These are phyloP conservation scores for Dryadomyces sulphureus DNA, from an alignment of 2,329 filamentous ascomycete genomes.

Conservation along the genomic window DNA sequence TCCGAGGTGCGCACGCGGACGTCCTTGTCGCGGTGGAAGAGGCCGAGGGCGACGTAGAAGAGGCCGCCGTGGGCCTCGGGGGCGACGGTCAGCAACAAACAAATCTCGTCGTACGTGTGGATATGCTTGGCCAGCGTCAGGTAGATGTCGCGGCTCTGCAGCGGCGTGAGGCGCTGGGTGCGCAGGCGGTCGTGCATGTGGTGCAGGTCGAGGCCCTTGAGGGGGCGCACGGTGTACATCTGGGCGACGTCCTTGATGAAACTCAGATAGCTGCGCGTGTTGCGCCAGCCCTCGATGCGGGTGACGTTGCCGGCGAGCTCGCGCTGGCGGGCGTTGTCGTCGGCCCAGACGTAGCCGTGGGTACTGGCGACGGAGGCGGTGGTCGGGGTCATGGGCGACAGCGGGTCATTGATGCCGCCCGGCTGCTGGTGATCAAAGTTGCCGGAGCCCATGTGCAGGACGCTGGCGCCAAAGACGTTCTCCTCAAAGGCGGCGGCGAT, in stretches of 20 bases:
- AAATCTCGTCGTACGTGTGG: conserved; percentile 71
- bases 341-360: conserved; percentile 91
- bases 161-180: conserved; percentile 60
- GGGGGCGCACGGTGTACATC: conserved; percentile 47
- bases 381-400: not conserved
- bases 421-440: conserved; percentile 39
- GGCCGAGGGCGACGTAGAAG: conserved; percentile 78
- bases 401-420: conserved; percentile 19
- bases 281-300: conserved; percentile 92
- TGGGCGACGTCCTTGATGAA: conserved; percentile 71
- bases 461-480: conserved; percentile 82
- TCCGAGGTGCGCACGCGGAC: conserved; percentile 67
- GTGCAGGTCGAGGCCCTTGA: conserved; percentile 73
- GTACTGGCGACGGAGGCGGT: not conserved
- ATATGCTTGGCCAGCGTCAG: conserved; percentile 62
- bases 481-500: conserved; percentile 92
- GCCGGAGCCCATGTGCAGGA: conserved; percentile 70
- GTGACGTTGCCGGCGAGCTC: conserved; percentile 87
- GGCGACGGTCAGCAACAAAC: conserved; percentile 65
- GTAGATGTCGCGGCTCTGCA: conserved; percentile 73
- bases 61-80: conserved; percentile 77
- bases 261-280: conserved; percentile 87
- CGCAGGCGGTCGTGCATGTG: conserved; percentile 88
- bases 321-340: conserved; percentile 63
- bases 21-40: conserved; percentile 78